Conservation (phyloP, 2,329 filamentous ascomycete genomes). For the Colletotrichum sp. region DNA sequence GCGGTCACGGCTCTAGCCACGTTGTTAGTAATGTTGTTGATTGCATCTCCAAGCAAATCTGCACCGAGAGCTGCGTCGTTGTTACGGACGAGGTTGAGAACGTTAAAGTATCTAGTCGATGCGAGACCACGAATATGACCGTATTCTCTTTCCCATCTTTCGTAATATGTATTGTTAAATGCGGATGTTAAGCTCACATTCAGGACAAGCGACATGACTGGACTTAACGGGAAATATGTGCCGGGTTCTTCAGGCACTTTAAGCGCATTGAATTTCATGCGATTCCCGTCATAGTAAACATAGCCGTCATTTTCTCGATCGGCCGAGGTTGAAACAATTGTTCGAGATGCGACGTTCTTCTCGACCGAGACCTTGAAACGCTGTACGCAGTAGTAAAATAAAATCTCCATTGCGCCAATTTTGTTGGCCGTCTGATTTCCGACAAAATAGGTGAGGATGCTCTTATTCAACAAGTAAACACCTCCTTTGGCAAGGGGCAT, state of each 20-base stretch:
- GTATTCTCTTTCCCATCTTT: not conserved
- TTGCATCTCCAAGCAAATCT: not conserved
- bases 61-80: not conserved
- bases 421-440: too few species aligned
- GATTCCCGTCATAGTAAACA: too few species aligned
- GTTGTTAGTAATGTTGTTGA: not conserved
- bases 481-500: not conserved
- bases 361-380: constrained; percentile 8
- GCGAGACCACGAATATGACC: not conserved
- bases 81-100: not conserved
- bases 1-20: not conserved
- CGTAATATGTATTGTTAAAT: not conserved
- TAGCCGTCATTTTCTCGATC: not conserved
- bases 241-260: not conserved
- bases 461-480: not conserved
- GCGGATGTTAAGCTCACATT: not conserved
- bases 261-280: not conserved
- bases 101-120: not conserved
- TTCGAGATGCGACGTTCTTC: not conserved
- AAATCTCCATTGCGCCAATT: constrained; percentile 10
- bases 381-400: constrained; percentile 20
- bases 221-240: not conserved
- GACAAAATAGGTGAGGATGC: too few species aligned
- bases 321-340: not conserved
- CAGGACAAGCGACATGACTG: not conserved